Base-by-base conservation (phyloP, 2,329 filamentous ascomycete genomes). In the Hirsutella thompsonii region DNA sequence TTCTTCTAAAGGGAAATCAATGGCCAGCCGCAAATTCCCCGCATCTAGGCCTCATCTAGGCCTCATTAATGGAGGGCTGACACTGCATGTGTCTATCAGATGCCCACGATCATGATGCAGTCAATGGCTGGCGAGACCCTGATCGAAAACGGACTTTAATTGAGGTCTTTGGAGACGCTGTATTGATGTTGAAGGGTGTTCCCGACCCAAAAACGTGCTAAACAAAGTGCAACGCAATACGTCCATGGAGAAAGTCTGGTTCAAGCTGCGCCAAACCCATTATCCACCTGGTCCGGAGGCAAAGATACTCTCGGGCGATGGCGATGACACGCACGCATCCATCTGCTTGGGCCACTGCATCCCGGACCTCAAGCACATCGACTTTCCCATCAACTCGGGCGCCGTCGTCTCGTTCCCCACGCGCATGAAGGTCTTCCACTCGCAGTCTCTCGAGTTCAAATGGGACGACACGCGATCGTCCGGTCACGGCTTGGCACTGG, bases 321-420 rank as follows among this genome's bases (percentile, higher is more conserved):
- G 36, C 36, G 36, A 37, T n/a, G 36, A 37, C 36, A 16, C 19
- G 6, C 20, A 23, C 20, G 14, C 36, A 8, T 14, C 36, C 36
- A 37, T 37, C 19, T 37, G 36, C 16, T 20, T 37, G 13, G 36
- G 36, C 36, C 36, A 37, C 36, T 23, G 21, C 36, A 37, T 37
- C 20, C 36, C 36, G 3, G 36, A 37, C 36, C 36, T 37, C 11
- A 20, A 20, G 10, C 36, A 37, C 36, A 37, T 37, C 20, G 36
- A 37, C 36, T 37, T 37, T 20, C 36, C 36, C 36, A 28, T 37
- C 36, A 37, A 37, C 36, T 23, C 20, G 14, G 36, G 36, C 36
- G 36, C 20, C 11, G 20, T 37, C 20, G 36, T 37, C 36, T 9
- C 36, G 20, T 37, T 37, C 20, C 36, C 36, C 8, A n/a, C 36